Percentiles rank a stretch among this genome's conserved stretches.
These are phyloP conservation scores for Colletotrichum costaricense DNA, from an alignment of 2,329 filamentous ascomycete genomes.

Conservation along the genomic window DNA sequence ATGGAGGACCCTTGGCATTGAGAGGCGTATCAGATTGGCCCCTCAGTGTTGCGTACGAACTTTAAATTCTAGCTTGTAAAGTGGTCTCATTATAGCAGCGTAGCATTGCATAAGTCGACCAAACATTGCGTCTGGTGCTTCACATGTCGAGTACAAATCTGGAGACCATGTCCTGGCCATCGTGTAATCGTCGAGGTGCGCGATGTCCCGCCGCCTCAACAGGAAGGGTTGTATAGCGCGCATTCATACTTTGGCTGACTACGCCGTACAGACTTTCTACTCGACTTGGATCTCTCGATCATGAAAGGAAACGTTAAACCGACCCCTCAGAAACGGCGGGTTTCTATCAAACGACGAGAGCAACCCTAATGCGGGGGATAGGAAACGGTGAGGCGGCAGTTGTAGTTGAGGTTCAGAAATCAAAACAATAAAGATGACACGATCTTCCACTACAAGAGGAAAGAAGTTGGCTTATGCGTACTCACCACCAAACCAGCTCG, in stretches of 20 bases:
- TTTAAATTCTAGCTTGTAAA: conserved; percentile 8
- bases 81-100: background rate
- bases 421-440: conserved; percentile 7
- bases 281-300: background rate
- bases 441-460: background rate
- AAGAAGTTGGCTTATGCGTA: background rate
- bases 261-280: background rate
- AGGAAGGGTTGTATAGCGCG: background rate
- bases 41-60: conserved; percentile 9
- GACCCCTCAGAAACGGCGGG: background rate
- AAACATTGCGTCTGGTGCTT: background rate
- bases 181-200: background rate
- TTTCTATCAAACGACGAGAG: background rate
- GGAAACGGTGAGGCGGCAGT: background rate
- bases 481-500: background rate
- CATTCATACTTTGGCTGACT: background rate
- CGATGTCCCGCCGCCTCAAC: background rate
- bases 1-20: background rate
- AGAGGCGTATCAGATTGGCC: conserved; percentile 11
- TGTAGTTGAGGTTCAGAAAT: background rate
- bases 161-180: background rate
- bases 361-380: background rate
- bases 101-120: background rate
- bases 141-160: background rate
- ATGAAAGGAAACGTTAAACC: background rate